Conservation (phyloP, 352 stramenopile genomes). For the Phytophthora citricola region DNA sequence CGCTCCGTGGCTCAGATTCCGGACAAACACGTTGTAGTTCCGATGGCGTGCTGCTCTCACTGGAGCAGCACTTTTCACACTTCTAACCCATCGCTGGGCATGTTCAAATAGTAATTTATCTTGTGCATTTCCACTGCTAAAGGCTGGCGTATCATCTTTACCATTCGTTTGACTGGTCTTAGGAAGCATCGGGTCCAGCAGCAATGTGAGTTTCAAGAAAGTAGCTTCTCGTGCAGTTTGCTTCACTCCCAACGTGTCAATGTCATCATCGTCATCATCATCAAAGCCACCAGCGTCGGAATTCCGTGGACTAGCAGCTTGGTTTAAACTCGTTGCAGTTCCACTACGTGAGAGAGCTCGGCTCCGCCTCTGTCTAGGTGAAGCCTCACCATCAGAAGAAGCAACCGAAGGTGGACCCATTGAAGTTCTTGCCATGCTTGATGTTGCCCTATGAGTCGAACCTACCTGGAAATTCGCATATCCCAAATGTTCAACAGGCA, state of each 20-base stretch:
- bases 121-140: conserved; percentile 25
- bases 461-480: conserved; percentile 66
- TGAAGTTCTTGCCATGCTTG: conserved; percentile 12
- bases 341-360: conserved; percentile 12
- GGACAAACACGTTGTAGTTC: conserved; percentile 80
- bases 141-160: conserved; percentile 26
- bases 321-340: conserved; percentile 15
- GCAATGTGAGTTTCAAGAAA: conserved; percentile 88
- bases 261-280: conserved; percentile 41
- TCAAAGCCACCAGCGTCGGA: conserved; percentile 20
- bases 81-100: conserved; percentile 32
- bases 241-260: conserved; percentile 38
- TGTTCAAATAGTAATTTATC: conserved; percentile 30
- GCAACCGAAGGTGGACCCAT: conserved; percentile 11
- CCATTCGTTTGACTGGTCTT: conserved; percentile 4
- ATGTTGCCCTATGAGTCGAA: conserved; percentile 1
- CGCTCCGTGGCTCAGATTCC: conserved; percentile 66
- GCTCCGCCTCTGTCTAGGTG: conserved; percentile 21
- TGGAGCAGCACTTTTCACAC: conserved; percentile 24
- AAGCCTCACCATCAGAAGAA: conserved; percentile 25
- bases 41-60: conserved; percentile 32
- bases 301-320: conserved; percentile 2
- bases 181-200: conserved; percentile 86
- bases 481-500: conserved; percentile 85
- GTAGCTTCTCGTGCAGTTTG: conserved; percentile 67